Percentiles rank a stretch among this genome's conserved stretches.
phyloP scores from a whole-genome alignment of 208 protist genomes.

The Angomonas deanei region DNA sequence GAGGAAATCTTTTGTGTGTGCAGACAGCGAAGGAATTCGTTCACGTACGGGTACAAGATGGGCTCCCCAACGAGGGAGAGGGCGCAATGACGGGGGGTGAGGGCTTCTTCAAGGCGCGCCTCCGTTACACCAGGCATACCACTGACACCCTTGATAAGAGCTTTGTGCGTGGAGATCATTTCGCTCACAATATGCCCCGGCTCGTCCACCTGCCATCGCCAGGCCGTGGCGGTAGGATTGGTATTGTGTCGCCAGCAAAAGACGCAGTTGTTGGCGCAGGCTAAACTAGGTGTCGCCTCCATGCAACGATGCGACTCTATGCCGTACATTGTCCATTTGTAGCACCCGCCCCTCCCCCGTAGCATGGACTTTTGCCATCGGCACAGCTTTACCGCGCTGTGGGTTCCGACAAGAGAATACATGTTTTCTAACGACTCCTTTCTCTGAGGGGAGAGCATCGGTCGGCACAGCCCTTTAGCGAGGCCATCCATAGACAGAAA shows the following conservation, averaged over 20 bases:
- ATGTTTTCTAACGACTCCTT: constrained; percentile 53
- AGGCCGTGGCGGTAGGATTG: constrained; percentile 89
- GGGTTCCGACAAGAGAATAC: constrained; percentile 92
- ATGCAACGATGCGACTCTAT: constrained; percentile 95
- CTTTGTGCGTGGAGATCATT: constrained; percentile 74
- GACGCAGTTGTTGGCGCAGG: constrained; percentile 95
- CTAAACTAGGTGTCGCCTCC: constrained; percentile 95
- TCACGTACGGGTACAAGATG: constrained; percentile 94
- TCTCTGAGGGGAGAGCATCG: constrained; percentile 77
- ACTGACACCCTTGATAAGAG: constrained; percentile 69
- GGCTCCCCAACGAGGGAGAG: constrained; percentile 94
- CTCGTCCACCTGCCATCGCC: constrained; percentile 92
- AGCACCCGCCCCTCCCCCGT: constrained; percentile 94
- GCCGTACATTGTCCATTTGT: constrained; percentile 98
- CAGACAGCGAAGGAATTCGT: constrained; percentile 79
- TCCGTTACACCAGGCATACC: constrained; percentile 90
- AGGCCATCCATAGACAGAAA: background rate
- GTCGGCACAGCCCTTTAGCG: constrained; percentile 17
- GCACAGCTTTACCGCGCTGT: constrained; percentile 96
- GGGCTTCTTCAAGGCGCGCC: constrained; percentile 72
- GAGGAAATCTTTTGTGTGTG: constrained; percentile 83
- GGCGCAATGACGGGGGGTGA: constrained; percentile 88
- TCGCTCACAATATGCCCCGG: constrained; percentile 80
- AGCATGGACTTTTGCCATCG: constrained; percentile 97
- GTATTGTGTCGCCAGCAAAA: constrained; percentile 95